Evolutionary conservation across 495 filamentous ascomycete species (phyloP).

Genomic region (Amorphotheca resinae): DNA sequence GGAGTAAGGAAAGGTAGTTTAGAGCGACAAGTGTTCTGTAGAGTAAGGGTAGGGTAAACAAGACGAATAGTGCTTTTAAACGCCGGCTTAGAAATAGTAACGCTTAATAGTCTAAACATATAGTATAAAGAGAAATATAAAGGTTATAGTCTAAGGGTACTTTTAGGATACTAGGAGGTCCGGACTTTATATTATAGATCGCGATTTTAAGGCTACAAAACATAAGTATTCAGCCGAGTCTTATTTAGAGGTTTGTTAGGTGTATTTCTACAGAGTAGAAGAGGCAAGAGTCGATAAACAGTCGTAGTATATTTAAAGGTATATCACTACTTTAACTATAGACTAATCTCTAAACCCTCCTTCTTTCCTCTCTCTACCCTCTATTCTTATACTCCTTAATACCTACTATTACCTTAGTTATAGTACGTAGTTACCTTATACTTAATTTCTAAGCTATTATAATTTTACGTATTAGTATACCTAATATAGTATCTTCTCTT

Average conservation of each 20-base stretch:
- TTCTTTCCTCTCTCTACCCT: no score
- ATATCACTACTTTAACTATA: no score
- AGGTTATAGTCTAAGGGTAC: slow-evolving; percentile 4
- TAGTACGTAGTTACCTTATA: no score
- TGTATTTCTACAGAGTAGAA: no score
- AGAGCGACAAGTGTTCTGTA: neutral
- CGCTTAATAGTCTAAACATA: slow-evolving; percentile 2
- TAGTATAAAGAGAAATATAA: slow-evolving; percentile 1
- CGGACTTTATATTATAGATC: slow-evolving; percentile 5
- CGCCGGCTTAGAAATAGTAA: neutral
- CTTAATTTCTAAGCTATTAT: no score
- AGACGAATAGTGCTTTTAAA: slow-evolving; percentile 1
- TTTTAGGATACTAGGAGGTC: slow-evolving; percentile 3
- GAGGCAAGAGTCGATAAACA: no score
- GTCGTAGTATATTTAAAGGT: no score
- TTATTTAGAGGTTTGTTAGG: slow-evolving; percentile 4
- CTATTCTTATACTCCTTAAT: no score
- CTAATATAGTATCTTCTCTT: no score
- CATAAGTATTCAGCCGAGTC: neutral
- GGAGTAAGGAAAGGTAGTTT: neutral
- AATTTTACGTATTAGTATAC: no score
- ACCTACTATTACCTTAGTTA: no score
- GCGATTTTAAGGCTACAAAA: slow-evolving; percentile 5
- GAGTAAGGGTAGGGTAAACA: slow-evolving; percentile 1
- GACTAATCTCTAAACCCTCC: no score